Evolutionary conservation across 768 basidiomycete species (phyloP).

Genomic region (Sarcodon aspratus): DNA sequence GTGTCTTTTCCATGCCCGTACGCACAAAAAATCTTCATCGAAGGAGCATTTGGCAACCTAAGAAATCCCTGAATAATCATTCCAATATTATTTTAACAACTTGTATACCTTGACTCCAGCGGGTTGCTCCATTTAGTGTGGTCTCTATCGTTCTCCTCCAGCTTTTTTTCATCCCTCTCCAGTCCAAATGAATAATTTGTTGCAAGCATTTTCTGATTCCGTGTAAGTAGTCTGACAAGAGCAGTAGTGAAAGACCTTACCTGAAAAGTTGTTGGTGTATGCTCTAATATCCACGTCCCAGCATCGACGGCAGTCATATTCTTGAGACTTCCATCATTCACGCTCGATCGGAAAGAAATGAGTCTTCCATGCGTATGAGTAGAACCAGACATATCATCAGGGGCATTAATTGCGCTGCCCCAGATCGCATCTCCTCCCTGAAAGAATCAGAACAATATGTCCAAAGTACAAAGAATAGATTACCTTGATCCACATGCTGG

Average conservation of each 20-base stretch:
- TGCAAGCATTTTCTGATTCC: slow-evolving; percentile 59
- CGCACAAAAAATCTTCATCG: slow-evolving; percentile 85
- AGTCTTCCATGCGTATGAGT: slow-evolving; percentile 70
- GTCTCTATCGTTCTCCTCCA: slow-evolving; percentile 61
- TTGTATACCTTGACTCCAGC: slow-evolving; percentile 54
- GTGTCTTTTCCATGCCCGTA: slow-evolving; percentile 97
- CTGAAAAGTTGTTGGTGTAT: slow-evolving; percentile 78
- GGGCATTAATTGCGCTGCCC: slow-evolving; percentile 67
- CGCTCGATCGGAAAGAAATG: slow-evolving; percentile 57
- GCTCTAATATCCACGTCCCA: slow-evolving; percentile 67
- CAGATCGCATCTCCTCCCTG: slow-evolving; percentile 79
- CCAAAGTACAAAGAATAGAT: background rate
- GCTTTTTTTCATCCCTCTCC: slow-evolving; percentile 55
- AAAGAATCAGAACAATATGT: background rate
- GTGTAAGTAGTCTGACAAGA: background rate
- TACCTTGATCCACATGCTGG: slow-evolving; percentile 90
- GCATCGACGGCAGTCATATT: slow-evolving; percentile 80
- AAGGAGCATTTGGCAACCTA: slow-evolving; percentile 82
- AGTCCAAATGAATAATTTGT: slow-evolving; percentile 86
- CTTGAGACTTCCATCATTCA: slow-evolving; percentile 11
- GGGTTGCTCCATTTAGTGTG: slow-evolving; percentile 90
- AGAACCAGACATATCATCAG: slow-evolving; percentile 55
- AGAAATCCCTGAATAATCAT: background rate
- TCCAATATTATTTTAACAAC: background rate
- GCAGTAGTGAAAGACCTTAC: slow-evolving; percentile 19